Conservation (phyloP, 768 basidiomycete genomes). For the Suillus luteus region DNA sequence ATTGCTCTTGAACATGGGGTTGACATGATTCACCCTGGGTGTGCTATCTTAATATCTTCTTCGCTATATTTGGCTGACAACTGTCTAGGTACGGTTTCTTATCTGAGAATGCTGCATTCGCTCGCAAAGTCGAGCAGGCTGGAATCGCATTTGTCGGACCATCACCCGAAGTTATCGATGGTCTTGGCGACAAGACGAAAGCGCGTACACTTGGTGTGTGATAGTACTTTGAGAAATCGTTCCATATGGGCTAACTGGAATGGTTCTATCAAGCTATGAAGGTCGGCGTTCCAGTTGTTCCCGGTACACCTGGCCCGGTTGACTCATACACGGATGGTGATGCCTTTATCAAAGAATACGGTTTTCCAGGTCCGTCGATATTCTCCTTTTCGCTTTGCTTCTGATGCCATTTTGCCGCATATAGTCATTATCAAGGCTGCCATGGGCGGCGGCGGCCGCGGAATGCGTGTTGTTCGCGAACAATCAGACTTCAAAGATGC, state of each 20-base stretch:
- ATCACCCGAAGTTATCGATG: constrained; percentile 93
- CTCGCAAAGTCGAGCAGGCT: constrained; percentile 97
- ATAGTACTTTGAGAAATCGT: constrained; percentile 13
- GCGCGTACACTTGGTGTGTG: constrained; percentile 79
- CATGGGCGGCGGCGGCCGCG: constrained; percentile 98
- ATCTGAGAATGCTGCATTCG: constrained; percentile 95
- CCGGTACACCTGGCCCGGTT: constrained; percentile 97
- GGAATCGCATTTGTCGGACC: constrained; percentile 98
- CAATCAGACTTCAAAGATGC: constrained; percentile 87
- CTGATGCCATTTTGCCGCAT: constrained; percentile 18
- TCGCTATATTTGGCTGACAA: constrained; percentile 12
- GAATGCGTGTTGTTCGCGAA: constrained; percentile 98
- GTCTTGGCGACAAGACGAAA: constrained; percentile 98
- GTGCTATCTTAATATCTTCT: constrained; percentile 21
- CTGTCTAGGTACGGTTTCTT: constrained; percentile 88
- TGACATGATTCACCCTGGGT: constrained; percentile 99
- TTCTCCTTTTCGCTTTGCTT: neutral
- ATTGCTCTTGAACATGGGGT: constrained; percentile 98
- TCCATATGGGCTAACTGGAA: constrained; percentile 11
- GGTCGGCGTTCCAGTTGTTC: constrained; percentile 93
- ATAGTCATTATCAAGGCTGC: constrained; percentile 98
- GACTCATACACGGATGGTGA: constrained; percentile 75
- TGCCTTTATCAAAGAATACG: constrained; percentile 91
- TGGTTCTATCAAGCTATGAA: constrained; percentile 63
- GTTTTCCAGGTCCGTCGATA: constrained; percentile 76